These are phyloP conservation scores for Rhodosporidiobolus odoratus DNA, from an alignment of 768 basidiomycete genomes.

Conservation along the genomic window DNA sequence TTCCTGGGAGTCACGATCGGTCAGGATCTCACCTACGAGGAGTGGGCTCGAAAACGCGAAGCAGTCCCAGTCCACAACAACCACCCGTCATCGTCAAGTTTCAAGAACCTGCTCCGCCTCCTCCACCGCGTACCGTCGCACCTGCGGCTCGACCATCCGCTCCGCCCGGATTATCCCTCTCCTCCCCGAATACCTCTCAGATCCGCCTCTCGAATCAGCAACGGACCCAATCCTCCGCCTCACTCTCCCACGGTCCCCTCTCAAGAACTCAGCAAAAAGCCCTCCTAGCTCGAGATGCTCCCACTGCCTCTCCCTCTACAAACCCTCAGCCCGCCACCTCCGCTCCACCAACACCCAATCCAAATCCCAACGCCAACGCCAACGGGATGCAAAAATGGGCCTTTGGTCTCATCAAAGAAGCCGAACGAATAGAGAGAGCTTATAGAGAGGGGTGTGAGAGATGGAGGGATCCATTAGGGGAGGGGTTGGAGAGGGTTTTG, in stretches of 20 bases:
- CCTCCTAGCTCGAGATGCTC: slow-evolving; percentile 35
- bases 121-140: neutral
- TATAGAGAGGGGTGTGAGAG: slow-evolving; percentile 27
- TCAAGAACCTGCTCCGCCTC: slow-evolving; percentile 15
- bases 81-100: slow-evolving; percentile 33
- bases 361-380: neutral
- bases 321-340: neutral
- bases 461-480: slow-evolving; percentile 38
- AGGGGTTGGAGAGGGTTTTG: slow-evolving; percentile 34
- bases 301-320: slow-evolving; percentile 1
- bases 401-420: slow-evolving; percentile 33
- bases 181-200: neutral
- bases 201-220: neutral
- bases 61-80: slow-evolving; percentile 3
- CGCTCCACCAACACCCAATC: neutral
- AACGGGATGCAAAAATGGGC: slow-evolving; percentile 37
- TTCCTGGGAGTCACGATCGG: neutral
- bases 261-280: slow-evolving; percentile 39
- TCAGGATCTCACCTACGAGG: neutral
- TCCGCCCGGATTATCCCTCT: too few species aligned
- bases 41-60: neutral
- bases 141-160: neutral
- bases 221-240: neutral
- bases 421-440: slow-evolving; percentile 36
- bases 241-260: slow-evolving; percentile 11